A percentile compares a stretch with the other conserved stretches of the same genome.
phyloP scores from a whole-genome alignment of 495 filamentous ascomycete genomes.

The Massariosphaeria phaeospora region DNA sequence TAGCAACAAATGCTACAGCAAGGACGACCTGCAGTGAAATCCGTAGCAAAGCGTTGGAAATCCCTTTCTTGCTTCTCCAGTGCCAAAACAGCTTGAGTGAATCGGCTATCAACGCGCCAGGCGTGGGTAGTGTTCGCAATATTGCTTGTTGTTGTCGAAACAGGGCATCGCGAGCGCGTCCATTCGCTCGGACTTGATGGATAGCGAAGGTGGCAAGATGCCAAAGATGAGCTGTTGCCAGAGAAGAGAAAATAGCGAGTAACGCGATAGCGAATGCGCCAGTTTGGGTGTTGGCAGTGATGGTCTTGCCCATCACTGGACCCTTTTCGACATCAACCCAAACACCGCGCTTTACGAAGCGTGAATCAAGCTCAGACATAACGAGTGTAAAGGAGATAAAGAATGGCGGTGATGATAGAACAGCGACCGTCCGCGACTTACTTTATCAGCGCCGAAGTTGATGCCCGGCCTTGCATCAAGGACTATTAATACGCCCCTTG shows the following conservation, averaged over 20 bases:
- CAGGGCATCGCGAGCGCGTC: not conserved
- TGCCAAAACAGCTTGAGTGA: not conserved
- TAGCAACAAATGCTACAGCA: not conserved
- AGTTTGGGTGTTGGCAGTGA: constrained; percentile 6
- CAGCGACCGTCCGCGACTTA: no score
- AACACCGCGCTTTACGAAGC: constrained; percentile 1
- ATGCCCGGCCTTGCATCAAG: no score
- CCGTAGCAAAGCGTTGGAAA: not conserved
- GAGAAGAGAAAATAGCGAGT: constrained; percentile 8
- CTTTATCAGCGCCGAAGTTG: no score
- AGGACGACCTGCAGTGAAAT: not conserved
- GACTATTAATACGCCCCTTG: no score
- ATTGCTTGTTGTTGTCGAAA: constrained; percentile 13
- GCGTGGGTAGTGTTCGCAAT: constrained; percentile 2
- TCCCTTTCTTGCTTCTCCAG: not conserved
- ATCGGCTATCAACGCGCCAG: constrained; percentile 1
- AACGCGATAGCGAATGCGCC: constrained; percentile 5
- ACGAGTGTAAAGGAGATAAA: no score
- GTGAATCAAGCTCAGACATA: not conserved
- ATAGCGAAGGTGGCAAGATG: constrained; percentile 5
- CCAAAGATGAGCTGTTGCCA: constrained; percentile 6
- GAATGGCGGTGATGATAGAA: no score
- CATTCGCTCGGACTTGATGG: not conserved
- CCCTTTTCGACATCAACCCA: constrained; percentile 7
- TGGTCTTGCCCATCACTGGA: constrained; percentile 9